phyloP scores from a whole-genome alignment of 805 yeast genomes.

The Yamadazyma insecticola region DNA sequence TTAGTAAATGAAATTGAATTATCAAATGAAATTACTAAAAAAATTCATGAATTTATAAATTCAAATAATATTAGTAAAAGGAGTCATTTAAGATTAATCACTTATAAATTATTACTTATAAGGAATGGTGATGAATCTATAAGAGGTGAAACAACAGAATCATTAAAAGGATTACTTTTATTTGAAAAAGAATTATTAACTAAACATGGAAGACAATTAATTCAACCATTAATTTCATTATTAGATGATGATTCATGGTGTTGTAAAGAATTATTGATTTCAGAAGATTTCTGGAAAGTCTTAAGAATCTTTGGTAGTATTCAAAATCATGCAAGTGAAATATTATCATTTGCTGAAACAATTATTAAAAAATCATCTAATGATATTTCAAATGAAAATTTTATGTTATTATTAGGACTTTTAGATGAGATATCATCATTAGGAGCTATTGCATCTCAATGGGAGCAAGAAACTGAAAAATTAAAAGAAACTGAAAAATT shows the following conservation, averaged over 20 bases:
- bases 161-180: constrained; percentile 2
- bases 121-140: constrained; percentile 26
- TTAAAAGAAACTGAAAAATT: neutral
- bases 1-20: constrained; percentile 21
- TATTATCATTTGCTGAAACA: constrained; percentile 45
- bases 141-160: constrained; percentile 7
- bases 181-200: constrained; percentile 40
- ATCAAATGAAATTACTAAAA: constrained; percentile 12
- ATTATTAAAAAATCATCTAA: constrained; percentile 28
- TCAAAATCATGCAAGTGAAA: constrained; percentile 35
- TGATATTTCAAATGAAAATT: constrained; percentile 46
- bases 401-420: constrained; percentile 62
- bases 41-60: constrained; percentile 6
- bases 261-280: constrained; percentile 26
- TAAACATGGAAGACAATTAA: constrained; percentile 41
- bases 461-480: constrained; percentile 60
- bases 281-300: constrained; percentile 50
- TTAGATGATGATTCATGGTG: constrained; percentile 43
- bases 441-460: constrained; percentile 74
- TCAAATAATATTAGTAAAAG: constrained; percentile 22
- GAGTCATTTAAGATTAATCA: constrained; percentile 39
- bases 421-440: constrained; percentile 77
- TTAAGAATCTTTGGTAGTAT: constrained; percentile 46
- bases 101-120: constrained; percentile 48
- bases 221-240: constrained; percentile 48